Evolutionary conservation across 805 yeast genomes (phyloP), one percentile per base, ranked within the genome.

Genomic region (Nakazawaea pomicola): DNA sequence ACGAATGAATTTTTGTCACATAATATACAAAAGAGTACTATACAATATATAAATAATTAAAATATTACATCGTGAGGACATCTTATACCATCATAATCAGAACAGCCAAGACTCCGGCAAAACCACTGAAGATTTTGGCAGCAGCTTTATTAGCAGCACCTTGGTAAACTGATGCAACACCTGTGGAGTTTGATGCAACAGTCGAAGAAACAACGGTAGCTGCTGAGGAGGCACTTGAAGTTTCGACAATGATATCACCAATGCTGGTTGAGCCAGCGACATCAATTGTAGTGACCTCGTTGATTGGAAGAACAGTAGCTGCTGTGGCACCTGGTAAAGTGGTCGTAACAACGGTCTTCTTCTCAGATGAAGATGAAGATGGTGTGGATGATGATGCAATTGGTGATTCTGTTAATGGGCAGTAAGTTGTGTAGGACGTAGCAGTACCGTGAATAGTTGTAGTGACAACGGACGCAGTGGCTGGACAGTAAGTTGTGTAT

Each of bases 401-500:
- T 9, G 41, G 4, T 15, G 46, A 17, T 27, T 17, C 29, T 25
- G 36, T 37, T 12, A 36, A 33, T 35, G 57, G 57, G 35, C 55
- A 49, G 40, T 46, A 49, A 3, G 60, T 52, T 9, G 53, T 48
- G 40, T 40, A 47, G 15, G 39, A 34, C 33, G 53, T 50, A 6
- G 38, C 48, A 5, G 47, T 41, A 19, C 51, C 49, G 25, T 40
- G 38, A 14, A 38, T 36, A 9, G 51, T 49, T n/a, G 48, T 45
- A 12, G 47, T 44, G 15, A 48, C 49, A 2, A n/a, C n/a, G n/a
- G 46, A 17, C 19, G 11, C 29, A 20, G 36, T 37, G 5, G 35
- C 30, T 35, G 57, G 57, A 36, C 55, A 49, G 40, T 46, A 49
- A 3, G 60, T 52, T 9, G 53, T 48, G 40, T 40, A 47, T n/a